Base-by-base conservation (phyloP, 805 yeast genomes). In the Ogataea degrootiae region DNA sequence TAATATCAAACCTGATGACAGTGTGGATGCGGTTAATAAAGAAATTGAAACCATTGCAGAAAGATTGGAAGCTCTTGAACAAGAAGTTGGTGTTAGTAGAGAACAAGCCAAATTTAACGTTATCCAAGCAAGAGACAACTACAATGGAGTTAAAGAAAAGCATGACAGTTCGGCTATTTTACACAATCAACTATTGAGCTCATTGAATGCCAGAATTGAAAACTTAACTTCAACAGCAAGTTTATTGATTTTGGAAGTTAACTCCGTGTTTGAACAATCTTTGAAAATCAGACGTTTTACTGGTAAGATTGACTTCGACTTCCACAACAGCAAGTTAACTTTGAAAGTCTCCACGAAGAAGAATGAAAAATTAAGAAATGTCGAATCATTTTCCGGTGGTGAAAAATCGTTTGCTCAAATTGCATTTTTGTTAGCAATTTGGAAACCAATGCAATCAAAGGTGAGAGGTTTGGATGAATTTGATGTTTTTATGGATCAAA, bases 401-500 rank as follows among this genome's bases (percentile, higher is more conserved):
- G 99, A 94, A 63, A 91, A 91, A 62, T 89, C 97, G 0, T 92
- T 85, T 64, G 82, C 96, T 0, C 99, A 95, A 63, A 83, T 92
- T 52, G 87, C 97, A 0, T 74, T 94, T 48, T 67, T 94, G 41
- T 71, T 92, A 50, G 85, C 97, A 0, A 85, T 96, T 29, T 94
- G 99, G 99, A 81, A 82, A 53, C 84, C 88, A 26, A 91, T 94
- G 96, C 81, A 85, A 51, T 84, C 96, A 0, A 79, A 87, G 47
- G 77, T 94, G 17, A 79, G 95, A 50, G 97, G 97, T 0, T 70
- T 94, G 50, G 99, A 94, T 67, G 99, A 94, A 66, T 94, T 87
- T 64, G 99, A 94, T 68, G 99, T 94, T 19, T 94, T 83, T 60
- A 94, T 94, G 99, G 99, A 94, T 65, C 88, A 89, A 42, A 87